Base-by-base conservation (phyloP, 129 eudicot species). In the Arctium lappa region DNA sequence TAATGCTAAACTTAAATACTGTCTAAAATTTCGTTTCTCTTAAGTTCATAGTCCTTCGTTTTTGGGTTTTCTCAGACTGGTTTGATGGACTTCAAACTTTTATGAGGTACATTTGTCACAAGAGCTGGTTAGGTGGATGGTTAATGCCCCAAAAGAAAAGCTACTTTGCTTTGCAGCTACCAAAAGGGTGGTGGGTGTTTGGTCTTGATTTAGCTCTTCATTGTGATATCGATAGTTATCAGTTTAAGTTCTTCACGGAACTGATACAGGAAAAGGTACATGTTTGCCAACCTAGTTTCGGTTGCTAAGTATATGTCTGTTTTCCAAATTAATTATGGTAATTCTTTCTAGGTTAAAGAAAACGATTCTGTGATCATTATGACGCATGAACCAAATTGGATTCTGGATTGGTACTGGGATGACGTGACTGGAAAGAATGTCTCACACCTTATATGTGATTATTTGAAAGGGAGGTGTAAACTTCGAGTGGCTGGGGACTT, bases 41-140 rank as follows among this genome's bases (percentile, higher is more conserved):
- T 22, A 56, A 56, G 73, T 56, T 72, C 3, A 53, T 9, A 48
- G n/a, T 73, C 36, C 4, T 48, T 8, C 1, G 34, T 10, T n/a
- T 42, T 74, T 62, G 68, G 75, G 27, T 33, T 76, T 29, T 71
- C 32, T 60, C 90, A 93, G 99, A 96, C 83, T 93, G 99, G 98
- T 93, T 96, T 86, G 99, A 96, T 80, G 99, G 98, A 46, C 97
- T 96, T 76, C 95, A 96, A 88, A 96, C 97, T 4, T 96, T 89
- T 83, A 93, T 96, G 97, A 90, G 95, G 87, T 93, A 96, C 83
- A 93, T 93, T 82, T 96, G 98, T 86, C 99, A 96, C 83, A 93
- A 93, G 81, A 96, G 97, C 87, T 96, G 99, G 99, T 86, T 96
- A 85, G 99, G 98, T 76, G 99, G 99, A 75, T 96, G 99, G 99